Base-by-base conservation (phyloP, 1,139 yeast genomes). In the Scheffersomyces stambukii region DNA sequence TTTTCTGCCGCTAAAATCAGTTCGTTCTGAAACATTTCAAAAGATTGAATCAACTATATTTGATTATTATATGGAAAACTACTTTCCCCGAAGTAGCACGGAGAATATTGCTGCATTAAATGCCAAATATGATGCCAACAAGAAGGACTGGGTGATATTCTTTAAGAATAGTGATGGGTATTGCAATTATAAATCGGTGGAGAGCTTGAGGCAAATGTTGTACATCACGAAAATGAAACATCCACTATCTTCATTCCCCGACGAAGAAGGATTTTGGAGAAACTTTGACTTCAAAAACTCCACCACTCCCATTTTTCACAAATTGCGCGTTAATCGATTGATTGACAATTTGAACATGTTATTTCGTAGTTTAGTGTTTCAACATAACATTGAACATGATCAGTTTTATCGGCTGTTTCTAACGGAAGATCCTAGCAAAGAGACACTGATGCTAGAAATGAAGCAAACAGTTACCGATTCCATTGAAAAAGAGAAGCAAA, bases 281-380 rank as follows among this genome's bases (percentile, higher is more conserved):
- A 72, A 53, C 50, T 70, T 42, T 38, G 58, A 43, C 16, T 37
- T 37, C 2, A 48, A 47, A 3, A 46, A 41, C 12, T 48, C 52
- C 13, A 48, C 65, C 9, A 54, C 54, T 16, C 70, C 56, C 7
- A 44, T 43, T 35, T 62, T 53, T 40, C 55, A 50, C 36, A 68
- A 55, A 42, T 60, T 40, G 35, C 51, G 66, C 15, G 52, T 71
- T 16, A 75, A 77, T 36, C 61, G 74, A 22, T 49, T 75, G 18
- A 60, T 76, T 25, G 68, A 66, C 21, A 57, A 58, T 21, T 45
- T 79, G 28, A 78, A 77, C 35, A 42, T 63, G 6, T 63, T 74
- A 29, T 51, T 79, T 14, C 55, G 61, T 20, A 52, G 65, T 8
- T 41, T 77, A 18, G 43, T 55, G 3, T 44, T 41, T 22, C 64